Evolutionary conservation across 345 rosid species (phyloP).

Genomic region (Cochlearia excelsa): DNA sequence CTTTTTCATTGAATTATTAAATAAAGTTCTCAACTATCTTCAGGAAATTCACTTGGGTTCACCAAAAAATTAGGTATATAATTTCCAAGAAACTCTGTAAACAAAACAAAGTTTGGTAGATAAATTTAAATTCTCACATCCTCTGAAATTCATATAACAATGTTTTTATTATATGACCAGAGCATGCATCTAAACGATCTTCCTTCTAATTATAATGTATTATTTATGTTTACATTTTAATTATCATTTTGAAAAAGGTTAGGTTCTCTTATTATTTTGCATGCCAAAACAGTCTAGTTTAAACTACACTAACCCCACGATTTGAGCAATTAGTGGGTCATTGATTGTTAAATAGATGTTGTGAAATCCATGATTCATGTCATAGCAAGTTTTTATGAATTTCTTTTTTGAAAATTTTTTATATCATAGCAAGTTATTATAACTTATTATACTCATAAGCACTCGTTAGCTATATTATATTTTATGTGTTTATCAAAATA

Average conservation of each 20-base stretch:
- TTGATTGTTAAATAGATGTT: background rate
- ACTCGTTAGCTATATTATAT: conserved; percentile 8
- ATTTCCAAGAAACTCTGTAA: conserved; percentile 21
- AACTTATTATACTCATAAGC: conserved; percentile 1
- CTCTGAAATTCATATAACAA: background rate
- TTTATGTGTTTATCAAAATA: background rate
- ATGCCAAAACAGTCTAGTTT: too few relatives aligned
- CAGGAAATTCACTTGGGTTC: conserved; percentile 19
- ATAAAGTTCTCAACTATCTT: conserved; percentile 19
- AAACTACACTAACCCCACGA: background rate
- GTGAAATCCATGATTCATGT: too few relatives aligned
- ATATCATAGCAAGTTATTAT: background rate
- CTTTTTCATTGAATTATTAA: conserved; percentile 14
- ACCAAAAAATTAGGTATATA: conserved; percentile 7
- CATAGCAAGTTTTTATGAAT: too few relatives aligned
- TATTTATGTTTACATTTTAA: too few relatives aligned
- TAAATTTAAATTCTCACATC: background rate
- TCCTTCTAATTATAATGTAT: too few relatives aligned
- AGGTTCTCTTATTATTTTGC: too few relatives aligned
- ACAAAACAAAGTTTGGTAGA: background rate
- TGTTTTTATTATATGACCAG: too few relatives aligned
- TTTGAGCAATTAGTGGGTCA: conserved; percentile 15
- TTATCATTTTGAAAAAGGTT: too few relatives aligned
- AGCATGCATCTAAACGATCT: too few relatives aligned
- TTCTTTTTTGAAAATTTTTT: too few relatives aligned